A percentile compares a stretch with the other conserved stretches of the same genome.
These are phyloP conservation scores for Buddleja alternifolia DNA, from an alignment of 257 asterid genomes.

Conservation along the genomic window DNA sequence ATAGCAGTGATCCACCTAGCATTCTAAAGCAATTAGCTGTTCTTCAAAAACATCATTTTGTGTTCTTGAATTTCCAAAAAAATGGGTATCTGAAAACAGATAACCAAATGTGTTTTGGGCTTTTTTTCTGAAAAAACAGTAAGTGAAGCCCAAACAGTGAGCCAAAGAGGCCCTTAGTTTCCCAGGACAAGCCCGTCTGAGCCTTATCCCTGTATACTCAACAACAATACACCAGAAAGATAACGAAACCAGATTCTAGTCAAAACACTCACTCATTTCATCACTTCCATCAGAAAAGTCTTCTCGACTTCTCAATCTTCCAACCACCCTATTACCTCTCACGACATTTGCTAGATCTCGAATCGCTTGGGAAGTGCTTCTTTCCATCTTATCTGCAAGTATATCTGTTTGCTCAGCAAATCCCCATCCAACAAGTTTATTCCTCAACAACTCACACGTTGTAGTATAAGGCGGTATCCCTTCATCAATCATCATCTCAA, in stretches of 20 bases:
- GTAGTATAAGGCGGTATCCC: constrained; percentile 76
- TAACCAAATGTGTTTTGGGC: too few relatives aligned
- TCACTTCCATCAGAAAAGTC: constrained; percentile 66
- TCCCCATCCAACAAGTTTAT: constrained; percentile 66
- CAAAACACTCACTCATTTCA: neutral
- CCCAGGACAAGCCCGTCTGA: neutral
- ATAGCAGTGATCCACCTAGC: too few relatives aligned
- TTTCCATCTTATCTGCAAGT: constrained; percentile 86
- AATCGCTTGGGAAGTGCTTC: constrained; percentile 63
- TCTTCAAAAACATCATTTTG: too few relatives aligned
- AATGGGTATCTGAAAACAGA: too few relatives aligned
- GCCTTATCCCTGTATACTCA: too few relatives aligned
- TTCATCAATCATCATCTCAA: constrained; percentile 88
- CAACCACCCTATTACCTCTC: constrained; percentile 54
- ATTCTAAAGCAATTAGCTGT: too few relatives aligned
- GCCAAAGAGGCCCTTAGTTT: too few relatives aligned
- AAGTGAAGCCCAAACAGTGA: too few relatives aligned
- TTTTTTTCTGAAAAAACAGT: too few relatives aligned
- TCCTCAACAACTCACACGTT: constrained; percentile 72
- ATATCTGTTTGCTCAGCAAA: constrained; percentile 67
- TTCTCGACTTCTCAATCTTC: constrained; percentile 39
- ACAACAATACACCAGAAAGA: too few relatives aligned
- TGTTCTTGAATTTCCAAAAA: too few relatives aligned
- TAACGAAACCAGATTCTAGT: neutral
- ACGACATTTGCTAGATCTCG: constrained; percentile 55